phyloP scores from a whole-genome alignment of 1,284 basidiomycete genomes.

The Golubevia pallescens region DNA sequence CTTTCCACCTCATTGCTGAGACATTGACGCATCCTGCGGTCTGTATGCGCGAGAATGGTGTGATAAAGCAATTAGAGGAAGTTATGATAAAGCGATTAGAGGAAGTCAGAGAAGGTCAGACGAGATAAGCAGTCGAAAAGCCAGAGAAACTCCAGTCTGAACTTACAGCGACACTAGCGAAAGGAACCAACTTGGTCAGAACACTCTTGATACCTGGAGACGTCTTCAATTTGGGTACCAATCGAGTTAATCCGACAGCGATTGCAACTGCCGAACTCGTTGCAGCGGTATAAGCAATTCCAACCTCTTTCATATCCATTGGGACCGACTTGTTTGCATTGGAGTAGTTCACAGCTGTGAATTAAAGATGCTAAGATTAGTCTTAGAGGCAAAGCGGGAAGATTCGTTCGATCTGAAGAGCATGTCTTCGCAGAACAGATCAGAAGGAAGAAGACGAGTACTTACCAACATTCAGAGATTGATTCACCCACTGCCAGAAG shows the following conservation, averaged over 20 bases:
- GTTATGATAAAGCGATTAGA: too few relatives aligned
- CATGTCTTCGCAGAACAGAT: too few relatives aligned
- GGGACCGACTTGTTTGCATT: conserved; percentile 68
- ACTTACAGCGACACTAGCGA: conserved; percentile 66
- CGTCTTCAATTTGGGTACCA: conserved; percentile 66
- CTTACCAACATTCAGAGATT: conserved; percentile 65
- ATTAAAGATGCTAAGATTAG: background rate
- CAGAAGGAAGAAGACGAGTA: background rate
- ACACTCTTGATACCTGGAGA: conserved; percentile 26
- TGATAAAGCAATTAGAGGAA: too few relatives aligned
- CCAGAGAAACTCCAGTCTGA: too few relatives aligned
- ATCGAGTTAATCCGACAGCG: conserved; percentile 67
- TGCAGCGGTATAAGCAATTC: conserved; percentile 67
- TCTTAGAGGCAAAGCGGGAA: too few relatives aligned
- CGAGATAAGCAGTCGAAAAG: too few relatives aligned
- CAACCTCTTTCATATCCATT: conserved; percentile 67
- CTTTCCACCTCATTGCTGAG: conserved; percentile 70
- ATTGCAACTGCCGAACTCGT: conserved; percentile 68
- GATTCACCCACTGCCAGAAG: conserved; percentile 70
- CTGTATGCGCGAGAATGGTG: too few relatives aligned
- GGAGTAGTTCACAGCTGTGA: conserved; percentile 56
- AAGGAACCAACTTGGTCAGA: conserved; percentile 67
- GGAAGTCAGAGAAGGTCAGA: too few relatives aligned
- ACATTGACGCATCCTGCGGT: conserved; percentile 68
- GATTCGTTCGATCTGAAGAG: too few relatives aligned